Base-by-base conservation (phyloP, 176 grass and related monocot species). In the Aegilops tauschii region DNA sequence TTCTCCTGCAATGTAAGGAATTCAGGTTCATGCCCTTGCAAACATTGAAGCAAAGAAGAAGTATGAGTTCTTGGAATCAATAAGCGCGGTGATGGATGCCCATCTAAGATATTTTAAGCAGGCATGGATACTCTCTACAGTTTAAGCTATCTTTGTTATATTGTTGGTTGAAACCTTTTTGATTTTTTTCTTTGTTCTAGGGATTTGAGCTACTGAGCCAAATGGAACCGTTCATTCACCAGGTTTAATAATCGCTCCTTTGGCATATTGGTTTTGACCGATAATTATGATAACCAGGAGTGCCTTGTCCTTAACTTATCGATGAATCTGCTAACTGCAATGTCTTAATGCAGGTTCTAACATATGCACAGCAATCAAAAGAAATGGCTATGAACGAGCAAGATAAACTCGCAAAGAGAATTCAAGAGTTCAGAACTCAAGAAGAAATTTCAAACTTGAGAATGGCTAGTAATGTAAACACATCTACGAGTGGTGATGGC, bases 31-130 rank as follows among this genome's bases (percentile, higher is more conserved):
- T 7, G 84, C 90, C 73, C 90, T 98, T 76, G 84, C 96, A 79
- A 98, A 88, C 84, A 77, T 95, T 86, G 96, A 98, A 86, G 90
- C 96, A 62, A 98, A 95, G 88, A 98, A 98, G 87, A 98, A 98
- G 80, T 95, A 89, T 36, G 96, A 98, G 71, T 98, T 98, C 78
- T 88, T 98, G 83, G 96, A 98, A 90, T 95, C 93, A 76, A 95
- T 98, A 82, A 98, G 93, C 88, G 96, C 96, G 39, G 93, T 98
- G 83, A 95, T 98, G 96, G 93, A 98, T 94, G 96, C 96, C 13
- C 93, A 98, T 98, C 89, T 95, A 92, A 90, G 96, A 94, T 98
- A 98, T 88, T 98, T 98, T 91, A 98, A 98, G 80, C 93, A 95
- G 92, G 96, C 83, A 89, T 83, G 84, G 6, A 87, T 81, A 49